Base-by-base conservation (phyloP, 2,329 filamentous ascomycete species). In the Chrysoporthe deuterocubensis region DNA sequence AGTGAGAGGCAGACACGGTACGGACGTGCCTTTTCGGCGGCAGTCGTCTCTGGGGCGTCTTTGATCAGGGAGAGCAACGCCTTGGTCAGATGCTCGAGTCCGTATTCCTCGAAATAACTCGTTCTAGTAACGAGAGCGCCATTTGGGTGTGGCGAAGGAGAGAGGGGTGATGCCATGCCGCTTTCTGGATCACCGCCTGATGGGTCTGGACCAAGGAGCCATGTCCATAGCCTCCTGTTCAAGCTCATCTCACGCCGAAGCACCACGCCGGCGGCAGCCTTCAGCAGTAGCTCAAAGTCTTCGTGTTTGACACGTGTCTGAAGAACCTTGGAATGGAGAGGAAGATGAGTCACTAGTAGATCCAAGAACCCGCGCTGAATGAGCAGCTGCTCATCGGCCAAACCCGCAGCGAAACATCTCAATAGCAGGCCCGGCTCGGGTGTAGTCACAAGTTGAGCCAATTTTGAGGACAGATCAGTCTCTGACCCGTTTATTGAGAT, bases 361-460 rank as follows among this genome's bases (percentile, higher is more conserved):
- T 99, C 96, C 50, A 99, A 85, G 75, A 96, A 99, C 9, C 96
- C 96, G 70, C 96, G 88, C 77, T 99, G 96, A 40, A 97, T 94
- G 48, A 99, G 86, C 26, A 97, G 81, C 76, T 99, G 94, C 44
- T 94, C 88, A 75, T 99, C 96, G 0, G 85, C 86, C 16, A 99
- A 85, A 0, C 96, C 96, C 32, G 94, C 93, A 63, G 94, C 92
- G 78, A 99, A 98, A 76, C 93, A 97, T 68, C 96, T 90, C 63
- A 99, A 85, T 13, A 99, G 84, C 13, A 99, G 83, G 0, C 96
- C 96, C 1, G 96, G 96, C 76, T 99, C 96, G 0, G 96, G 96
- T 5, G 92, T 91, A 3, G 93, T 92, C 1, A 95, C 88, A n/a
- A 92, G 84, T 70, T 88, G 84, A 6, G 85, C 79, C 11, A 90